phyloP scores from a whole-genome alignment of 2,329 filamentous ascomycete genomes.

The Chalaropsis ovoidea region DNA sequence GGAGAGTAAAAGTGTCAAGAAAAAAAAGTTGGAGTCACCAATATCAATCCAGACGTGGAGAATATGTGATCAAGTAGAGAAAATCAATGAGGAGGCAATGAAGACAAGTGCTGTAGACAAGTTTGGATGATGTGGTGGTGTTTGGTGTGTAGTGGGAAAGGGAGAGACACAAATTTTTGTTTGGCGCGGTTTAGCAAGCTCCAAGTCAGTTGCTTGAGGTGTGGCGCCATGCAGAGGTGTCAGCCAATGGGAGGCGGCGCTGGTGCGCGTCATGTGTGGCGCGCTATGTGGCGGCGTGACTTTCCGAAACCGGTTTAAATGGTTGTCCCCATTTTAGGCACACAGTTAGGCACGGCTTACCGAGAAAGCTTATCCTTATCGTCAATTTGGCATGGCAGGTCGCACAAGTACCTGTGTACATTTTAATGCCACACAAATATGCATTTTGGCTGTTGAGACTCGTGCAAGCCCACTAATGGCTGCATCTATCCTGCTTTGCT shows the following conservation, averaged over 20 bases:
- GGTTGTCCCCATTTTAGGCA: background rate
- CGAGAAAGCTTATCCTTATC: no score
- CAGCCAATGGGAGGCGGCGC: constrained; percentile 6
- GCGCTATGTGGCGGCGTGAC: background rate
- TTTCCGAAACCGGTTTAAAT: constrained; percentile 17
- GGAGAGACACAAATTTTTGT: constrained; percentile 9
- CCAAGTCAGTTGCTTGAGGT: background rate
- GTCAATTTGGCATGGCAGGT: no score
- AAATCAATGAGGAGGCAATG: background rate
- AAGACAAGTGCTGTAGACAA: background rate
- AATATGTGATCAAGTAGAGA: background rate
- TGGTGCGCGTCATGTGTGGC: constrained; percentile 18
- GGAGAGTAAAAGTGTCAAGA: background rate
- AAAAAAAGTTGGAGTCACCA: background rate
- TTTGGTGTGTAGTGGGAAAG: background rate
- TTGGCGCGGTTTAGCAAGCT: constrained; percentile 15
- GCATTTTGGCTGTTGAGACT: no score
- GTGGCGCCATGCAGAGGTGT: background rate
- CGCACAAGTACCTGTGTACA: no score
- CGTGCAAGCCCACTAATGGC: constrained; percentile 16
- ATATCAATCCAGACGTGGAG: background rate
- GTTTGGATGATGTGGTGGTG: background rate
- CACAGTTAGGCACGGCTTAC: no score
- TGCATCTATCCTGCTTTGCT: constrained; percentile 33
- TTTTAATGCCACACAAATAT: no score